Percentiles rank a stretch among this genome's conserved stretches.
These are phyloP conservation scores for Saitozyma podzolica DNA, from an alignment of 768 basidiomycete genomes.

Conservation along the genomic window DNA sequence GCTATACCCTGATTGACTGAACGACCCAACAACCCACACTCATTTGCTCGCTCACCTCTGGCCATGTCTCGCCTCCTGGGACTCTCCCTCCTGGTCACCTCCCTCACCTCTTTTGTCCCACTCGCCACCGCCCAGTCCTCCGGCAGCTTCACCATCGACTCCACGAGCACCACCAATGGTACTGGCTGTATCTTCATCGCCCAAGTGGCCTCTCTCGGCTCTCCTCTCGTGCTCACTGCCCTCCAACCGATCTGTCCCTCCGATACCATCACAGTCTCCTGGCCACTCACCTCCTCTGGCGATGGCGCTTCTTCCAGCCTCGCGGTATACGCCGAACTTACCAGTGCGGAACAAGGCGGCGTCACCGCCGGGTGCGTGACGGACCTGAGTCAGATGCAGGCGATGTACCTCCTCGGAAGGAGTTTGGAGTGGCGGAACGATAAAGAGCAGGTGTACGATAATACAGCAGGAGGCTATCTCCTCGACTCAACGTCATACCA, in stretches of 20 bases:
- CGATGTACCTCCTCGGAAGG: constrained; percentile 34
- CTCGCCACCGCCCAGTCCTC: constrained; percentile 23
- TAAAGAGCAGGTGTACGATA: constrained; percentile 25
- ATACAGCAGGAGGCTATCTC: constrained; percentile 19
- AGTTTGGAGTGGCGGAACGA: constrained; percentile 27
- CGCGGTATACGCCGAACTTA: constrained; percentile 28
- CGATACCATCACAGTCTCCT: constrained; percentile 13
- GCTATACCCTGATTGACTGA: too few relatives aligned
- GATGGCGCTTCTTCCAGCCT: constrained; percentile 29
- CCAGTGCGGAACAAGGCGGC: not conserved
- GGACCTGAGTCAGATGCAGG: constrained; percentile 34
- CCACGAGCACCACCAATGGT: not conserved
- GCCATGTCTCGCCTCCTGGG: not conserved
- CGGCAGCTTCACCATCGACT: constrained; percentile 20
- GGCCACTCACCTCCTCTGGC: constrained; percentile 28
- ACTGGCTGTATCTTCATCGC: constrained; percentile 33
- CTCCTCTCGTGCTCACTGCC: constrained; percentile 20
- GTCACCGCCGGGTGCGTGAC: constrained; percentile 27
- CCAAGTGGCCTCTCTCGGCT: constrained; percentile 19
- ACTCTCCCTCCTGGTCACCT: not conserved
- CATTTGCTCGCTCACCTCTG: too few relatives aligned
- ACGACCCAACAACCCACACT: too few relatives aligned
- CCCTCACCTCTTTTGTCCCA: not conserved
- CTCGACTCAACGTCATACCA: constrained; percentile 19
- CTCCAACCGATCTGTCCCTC: constrained; percentile 26